These are phyloP conservation scores for Plasmopara viticola DNA, from an alignment of 352 stramenopile species.

Conservation along the genomic window DNA sequence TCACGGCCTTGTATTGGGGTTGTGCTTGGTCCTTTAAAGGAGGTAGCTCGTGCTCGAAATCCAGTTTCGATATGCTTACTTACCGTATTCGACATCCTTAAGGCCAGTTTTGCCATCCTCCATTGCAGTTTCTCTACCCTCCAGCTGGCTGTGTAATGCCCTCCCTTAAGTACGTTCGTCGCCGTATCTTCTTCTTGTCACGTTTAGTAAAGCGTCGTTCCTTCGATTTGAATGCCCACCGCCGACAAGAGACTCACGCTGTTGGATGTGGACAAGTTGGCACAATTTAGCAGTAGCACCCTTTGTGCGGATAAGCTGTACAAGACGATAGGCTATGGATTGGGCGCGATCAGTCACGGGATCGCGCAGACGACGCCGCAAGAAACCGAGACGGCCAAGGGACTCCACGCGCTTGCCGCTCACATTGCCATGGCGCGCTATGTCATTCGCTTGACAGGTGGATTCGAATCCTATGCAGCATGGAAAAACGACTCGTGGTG, in stretches of 20 bases:
- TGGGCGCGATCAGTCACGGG: constrained; percentile 46
- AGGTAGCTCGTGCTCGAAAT: not conserved
- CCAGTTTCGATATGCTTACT: too few relatives aligned
- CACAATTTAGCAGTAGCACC: constrained; percentile 50
- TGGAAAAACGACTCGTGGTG: constrained; percentile 77
- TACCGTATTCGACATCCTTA: too few relatives aligned
- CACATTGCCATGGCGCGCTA: constrained; percentile 76
- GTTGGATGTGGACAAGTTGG: constrained; percentile 70
- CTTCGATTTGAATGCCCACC: constrained; percentile 10
- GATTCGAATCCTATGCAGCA: constrained; percentile 64
- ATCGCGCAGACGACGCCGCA: constrained; percentile 40
- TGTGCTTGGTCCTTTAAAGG: too few relatives aligned
- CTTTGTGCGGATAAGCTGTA: constrained; percentile 74
- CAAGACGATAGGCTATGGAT: constrained; percentile 77
- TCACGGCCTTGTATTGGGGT: not conserved
- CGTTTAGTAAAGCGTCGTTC: too few relatives aligned
- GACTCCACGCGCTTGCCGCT: constrained; percentile 56
- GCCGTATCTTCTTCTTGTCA: not conserved
- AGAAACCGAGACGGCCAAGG: constrained; percentile 46
- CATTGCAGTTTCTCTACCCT: too few relatives aligned
- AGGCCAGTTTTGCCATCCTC: too few relatives aligned
- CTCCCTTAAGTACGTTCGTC: not conserved
- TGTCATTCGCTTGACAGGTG: constrained; percentile 70
- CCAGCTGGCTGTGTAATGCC: constrained; percentile 10
- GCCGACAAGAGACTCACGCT: constrained; percentile 15